phyloP scores from a whole-genome alignment of 2,329 filamentous ascomycete genomes.

The Aspergillus pseudonomiae region DNA sequence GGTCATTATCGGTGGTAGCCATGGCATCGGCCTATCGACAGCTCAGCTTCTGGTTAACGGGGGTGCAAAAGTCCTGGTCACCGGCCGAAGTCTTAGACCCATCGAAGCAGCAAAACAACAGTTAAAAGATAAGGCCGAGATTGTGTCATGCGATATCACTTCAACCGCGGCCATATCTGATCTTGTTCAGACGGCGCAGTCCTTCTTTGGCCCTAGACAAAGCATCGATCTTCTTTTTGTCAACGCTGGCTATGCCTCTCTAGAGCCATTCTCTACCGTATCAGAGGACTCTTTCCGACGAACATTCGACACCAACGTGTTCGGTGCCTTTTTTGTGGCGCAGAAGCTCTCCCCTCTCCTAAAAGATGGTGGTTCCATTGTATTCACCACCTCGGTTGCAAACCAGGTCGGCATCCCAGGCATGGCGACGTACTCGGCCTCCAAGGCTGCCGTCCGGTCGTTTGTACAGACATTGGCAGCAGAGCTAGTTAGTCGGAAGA shows the following conservation, averaged over 20 bases:
- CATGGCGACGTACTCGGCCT: conserved; percentile 11
- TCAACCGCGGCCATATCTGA: conserved; percentile 1
- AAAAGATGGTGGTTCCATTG: conserved; percentile 14
- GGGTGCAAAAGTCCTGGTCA: conserved; percentile 14
- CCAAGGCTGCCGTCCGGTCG: conserved; percentile 15
- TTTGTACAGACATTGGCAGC: conserved; percentile 14
- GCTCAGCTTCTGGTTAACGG: conserved; percentile 13
- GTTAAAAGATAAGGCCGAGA: conserved; percentile 6
- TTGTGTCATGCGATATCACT: conserved; percentile 13
- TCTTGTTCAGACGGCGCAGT: background rate
- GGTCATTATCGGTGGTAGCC: conserved; percentile 16
- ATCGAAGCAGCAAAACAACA: conserved; percentile 6
- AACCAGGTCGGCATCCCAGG: conserved; percentile 10
- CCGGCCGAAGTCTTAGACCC: conserved; percentile 13
- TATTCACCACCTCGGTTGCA: conserved; percentile 15
- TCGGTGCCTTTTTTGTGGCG: conserved; percentile 14
- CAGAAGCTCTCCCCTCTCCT: conserved; percentile 12
- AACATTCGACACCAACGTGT: conserved; percentile 17
- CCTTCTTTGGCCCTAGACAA: conserved; percentile 2
- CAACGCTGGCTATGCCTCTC: conserved; percentile 16
- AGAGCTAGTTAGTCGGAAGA: conserved; percentile 6
- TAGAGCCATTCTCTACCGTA: conserved; percentile 11
- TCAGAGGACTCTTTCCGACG: conserved; percentile 10
- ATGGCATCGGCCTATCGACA: conserved; percentile 18
- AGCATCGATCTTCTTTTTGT: conserved; percentile 13